Evolutionary conservation across 1,284 basidiomycete genomes (phyloP), one percentile per base, ranked within the genome.

Genomic region (Apiotrichum domesticum): DNA sequence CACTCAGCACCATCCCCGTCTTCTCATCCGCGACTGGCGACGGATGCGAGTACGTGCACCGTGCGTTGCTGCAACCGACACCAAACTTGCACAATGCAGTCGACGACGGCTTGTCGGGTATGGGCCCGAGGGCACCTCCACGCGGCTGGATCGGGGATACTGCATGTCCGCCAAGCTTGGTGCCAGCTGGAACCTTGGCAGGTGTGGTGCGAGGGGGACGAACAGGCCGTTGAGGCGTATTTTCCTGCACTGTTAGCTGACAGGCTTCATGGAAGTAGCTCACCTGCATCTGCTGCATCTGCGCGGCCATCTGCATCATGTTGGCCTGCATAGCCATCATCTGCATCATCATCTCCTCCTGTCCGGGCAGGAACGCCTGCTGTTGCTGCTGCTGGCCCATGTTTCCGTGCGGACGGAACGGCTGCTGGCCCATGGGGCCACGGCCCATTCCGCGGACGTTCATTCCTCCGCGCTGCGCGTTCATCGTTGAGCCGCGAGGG

Each of bases 11-110:
- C 63, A 97, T 83, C n/a, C 92, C 93, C n/a, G 69, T 73, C 69
- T 87, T 90, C 76, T 94, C 90, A 34, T 92, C 93, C 2, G 93
- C 91, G 0, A 90, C 89, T 13, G 93, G 92, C 5, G 88, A 90
- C 3, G 93, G 90, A 74, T 97, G 93, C 9, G 88, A 89, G 76
- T 85, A 96, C 15, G 86, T 82, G 74, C 93, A 97, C 51, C 85
- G 80, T 0, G 87, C 80, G 73, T 95, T 94, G 51, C 86, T 87
- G 76, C 93, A 97, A 64, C 92, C 93, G 29, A 87, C 80, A 6
- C 82, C 85, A 65, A 87, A 96, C 77, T 94, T 94, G 83, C 93
- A 97, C 21, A 97, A 78, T 14, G 73, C 72, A 29, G 71, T 73
- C n/a, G 73, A 72, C 5, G 66, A 56, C 6, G 79, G 79, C 58